phyloP scores from a whole-genome alignment of 2,329 filamentous ascomycete genomes.

The Colletotrichum gloeosporioides region DNA sequence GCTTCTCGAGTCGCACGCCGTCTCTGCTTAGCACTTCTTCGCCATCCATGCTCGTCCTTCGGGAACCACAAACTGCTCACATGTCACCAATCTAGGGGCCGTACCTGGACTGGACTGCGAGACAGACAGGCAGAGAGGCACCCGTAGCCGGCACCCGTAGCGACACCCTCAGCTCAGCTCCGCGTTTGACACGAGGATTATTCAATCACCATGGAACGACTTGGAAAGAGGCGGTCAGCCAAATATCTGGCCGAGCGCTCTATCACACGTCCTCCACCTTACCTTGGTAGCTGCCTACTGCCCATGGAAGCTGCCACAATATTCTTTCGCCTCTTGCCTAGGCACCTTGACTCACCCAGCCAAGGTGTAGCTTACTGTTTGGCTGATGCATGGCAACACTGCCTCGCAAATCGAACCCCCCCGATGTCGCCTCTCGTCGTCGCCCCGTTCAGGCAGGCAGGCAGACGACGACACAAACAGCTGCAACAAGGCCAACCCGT shows the following conservation, averaged over 20 bases:
- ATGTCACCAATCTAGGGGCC: constrained; percentile 8
- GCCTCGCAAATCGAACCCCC: background rate
- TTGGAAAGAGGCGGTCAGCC: constrained; percentile 17
- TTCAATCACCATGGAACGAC: background rate
- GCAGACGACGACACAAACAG: background rate
- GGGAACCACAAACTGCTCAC: constrained; percentile 18
- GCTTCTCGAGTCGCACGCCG: constrained; percentile 2
- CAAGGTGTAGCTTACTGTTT: background rate
- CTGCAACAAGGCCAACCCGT: background rate
- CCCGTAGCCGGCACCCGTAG: constrained; percentile 7
- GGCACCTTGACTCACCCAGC: background rate
- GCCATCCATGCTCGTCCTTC: background rate
- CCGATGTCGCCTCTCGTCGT: constrained; percentile 1
- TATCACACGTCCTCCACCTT: background rate
- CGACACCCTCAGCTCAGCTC: constrained; percentile 7
- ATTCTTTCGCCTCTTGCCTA: background rate
- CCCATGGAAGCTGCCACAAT: constrained; percentile 7
- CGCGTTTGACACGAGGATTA: background rate
- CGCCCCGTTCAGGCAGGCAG: background rate
- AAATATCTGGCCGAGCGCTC: background rate
- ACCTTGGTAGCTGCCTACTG: background rate
- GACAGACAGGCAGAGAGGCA: background rate
- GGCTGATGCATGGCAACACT: background rate
- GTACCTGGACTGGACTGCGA: background rate
- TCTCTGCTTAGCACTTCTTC: constrained; percentile 13